A percentile compares a stretch with the other conserved stretches of the same genome.
These are phyloP conservation scores for Ogataea paradorogensis DNA, from an alignment of 805 yeast species.

Conservation along the genomic window DNA sequence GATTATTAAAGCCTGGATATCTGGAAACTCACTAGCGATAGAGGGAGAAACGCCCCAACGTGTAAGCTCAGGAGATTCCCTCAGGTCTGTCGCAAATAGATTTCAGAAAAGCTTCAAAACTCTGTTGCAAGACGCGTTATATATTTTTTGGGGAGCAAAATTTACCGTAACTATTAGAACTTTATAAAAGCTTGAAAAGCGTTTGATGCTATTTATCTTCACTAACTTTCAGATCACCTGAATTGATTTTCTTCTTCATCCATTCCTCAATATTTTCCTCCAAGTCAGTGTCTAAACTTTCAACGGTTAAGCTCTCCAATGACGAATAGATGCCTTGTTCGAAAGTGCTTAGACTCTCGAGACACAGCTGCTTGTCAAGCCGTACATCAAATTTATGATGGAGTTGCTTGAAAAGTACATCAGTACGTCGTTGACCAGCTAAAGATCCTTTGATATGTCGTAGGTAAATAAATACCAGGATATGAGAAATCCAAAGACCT, in stretches of 20 bases:
- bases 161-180: background rate
- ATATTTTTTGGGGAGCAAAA: background rate
- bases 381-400: conserved; percentile 13
- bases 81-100: too few species aligned
- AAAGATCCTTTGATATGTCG: conserved; percentile 18
- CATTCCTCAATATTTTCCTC: background rate
- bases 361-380: conserved; percentile 7
- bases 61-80: too few species aligned
- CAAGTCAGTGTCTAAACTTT: background rate
- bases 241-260: background rate
- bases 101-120: too few species aligned
- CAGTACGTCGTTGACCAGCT: conserved; percentile 18
- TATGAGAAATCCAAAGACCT: conserved; percentile 17
- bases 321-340: conserved; percentile 1
- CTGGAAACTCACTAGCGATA: too few species aligned
- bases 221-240: background rate
- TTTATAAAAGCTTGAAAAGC: too few species aligned
- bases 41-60: too few species aligned
- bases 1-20: too few species aligned
- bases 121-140: too few species aligned
- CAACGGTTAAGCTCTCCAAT: background rate
- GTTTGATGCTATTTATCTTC: background rate
- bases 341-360: background rate
- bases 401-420: conserved; percentile 18
- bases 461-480: conserved; percentile 20